Percentiles rank a stretch among this genome's conserved stretches.
These are phyloP conservation scores for Solanum hybrid DNA, from an alignment of 305 asterid species.

Conservation along the genomic window DNA sequence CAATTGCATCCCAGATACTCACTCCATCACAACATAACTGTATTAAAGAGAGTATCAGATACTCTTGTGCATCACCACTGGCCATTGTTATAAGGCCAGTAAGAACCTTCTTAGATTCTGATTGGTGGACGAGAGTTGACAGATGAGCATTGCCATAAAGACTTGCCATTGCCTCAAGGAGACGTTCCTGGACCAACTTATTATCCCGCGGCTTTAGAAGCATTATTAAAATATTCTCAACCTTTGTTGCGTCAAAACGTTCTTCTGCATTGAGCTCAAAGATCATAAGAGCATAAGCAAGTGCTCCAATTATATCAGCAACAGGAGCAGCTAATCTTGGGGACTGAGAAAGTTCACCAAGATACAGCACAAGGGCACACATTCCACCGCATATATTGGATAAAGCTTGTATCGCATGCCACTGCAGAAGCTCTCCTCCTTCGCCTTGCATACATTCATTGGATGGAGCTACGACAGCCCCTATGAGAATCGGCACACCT, in stretches of 20 bases:
- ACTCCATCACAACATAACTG: conserved; percentile 45
- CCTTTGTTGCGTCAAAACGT: conserved; percentile 36
- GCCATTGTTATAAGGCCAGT: conserved; percentile 72
- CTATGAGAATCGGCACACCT: conserved; percentile 62
- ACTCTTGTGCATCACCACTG: conserved; percentile 59
- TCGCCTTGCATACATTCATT: conserved; percentile 80
- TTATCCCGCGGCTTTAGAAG: conserved; percentile 88
- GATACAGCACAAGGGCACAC: conserved; percentile 48
- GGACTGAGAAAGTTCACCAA: conserved; percentile 77
- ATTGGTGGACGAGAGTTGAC: conserved; percentile 32
- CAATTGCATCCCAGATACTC: conserved; percentile 75
- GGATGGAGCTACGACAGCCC: conserved; percentile 75
- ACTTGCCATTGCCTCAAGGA: conserved; percentile 82
- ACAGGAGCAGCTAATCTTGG: conserved; percentile 77
- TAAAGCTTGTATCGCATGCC: conserved; percentile 53
- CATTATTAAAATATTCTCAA: conserved; percentile 49
- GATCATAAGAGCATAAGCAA: conserved; percentile 71
- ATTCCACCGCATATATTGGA: conserved; percentile 72
- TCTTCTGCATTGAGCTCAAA: conserved; percentile 44
- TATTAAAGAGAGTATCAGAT: conserved; percentile 47
- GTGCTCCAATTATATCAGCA: conserved; percentile 80
- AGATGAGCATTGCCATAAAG: conserved; percentile 52
- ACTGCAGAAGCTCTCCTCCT: conserved; percentile 64
- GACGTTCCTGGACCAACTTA: conserved; percentile 71
- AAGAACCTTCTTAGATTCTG: conserved; percentile 68